These are phyloP conservation scores for Cymbopogon flexuosus DNA, from an alignment of 202 grass and related monocot species.

Conservation along the genomic window DNA sequence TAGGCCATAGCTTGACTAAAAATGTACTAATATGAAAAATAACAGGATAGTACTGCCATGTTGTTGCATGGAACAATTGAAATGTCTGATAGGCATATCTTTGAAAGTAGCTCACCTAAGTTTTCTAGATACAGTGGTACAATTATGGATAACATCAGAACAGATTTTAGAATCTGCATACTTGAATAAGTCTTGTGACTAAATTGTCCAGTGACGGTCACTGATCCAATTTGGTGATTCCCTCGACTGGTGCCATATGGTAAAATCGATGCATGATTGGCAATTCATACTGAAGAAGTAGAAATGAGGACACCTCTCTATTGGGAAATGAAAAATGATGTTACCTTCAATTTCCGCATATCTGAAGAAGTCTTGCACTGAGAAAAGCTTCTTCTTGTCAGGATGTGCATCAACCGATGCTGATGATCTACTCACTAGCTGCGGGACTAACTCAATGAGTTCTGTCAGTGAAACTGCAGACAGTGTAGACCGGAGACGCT, in stretches of 20 bases:
- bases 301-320: not conserved
- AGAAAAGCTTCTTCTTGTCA: slow-evolving; percentile 97
- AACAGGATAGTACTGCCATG: not conserved
- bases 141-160: not conserved
- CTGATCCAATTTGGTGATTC: not conserved
- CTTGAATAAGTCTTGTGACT: not conserved
- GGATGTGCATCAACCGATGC: slow-evolving; percentile 54
- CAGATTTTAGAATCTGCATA: not conserved
- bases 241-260: not conserved
- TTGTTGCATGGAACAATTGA: not conserved
- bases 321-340: not conserved
- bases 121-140: not conserved
- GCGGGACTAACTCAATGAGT: slow-evolving; percentile 69
- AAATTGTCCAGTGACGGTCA: not conserved
- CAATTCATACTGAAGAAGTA: not conserved
- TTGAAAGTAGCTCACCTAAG: not conserved
- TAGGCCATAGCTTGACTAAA: not conserved
- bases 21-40: not conserved
- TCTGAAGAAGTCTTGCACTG: slow-evolving; percentile 92
- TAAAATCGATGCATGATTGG: not conserved
- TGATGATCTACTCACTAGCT: slow-evolving; percentile 54
- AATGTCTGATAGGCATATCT: not conserved
- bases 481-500: slow-evolving; percentile 47
- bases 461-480: slow-evolving; percentile 44
- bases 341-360: slow-evolving; percentile 86